Evolutionary conservation across 2,329 filamentous ascomycete genomes (phyloP), one percentile per base, ranked within the genome.

Genomic region (Xylariaceae sp.): DNA sequence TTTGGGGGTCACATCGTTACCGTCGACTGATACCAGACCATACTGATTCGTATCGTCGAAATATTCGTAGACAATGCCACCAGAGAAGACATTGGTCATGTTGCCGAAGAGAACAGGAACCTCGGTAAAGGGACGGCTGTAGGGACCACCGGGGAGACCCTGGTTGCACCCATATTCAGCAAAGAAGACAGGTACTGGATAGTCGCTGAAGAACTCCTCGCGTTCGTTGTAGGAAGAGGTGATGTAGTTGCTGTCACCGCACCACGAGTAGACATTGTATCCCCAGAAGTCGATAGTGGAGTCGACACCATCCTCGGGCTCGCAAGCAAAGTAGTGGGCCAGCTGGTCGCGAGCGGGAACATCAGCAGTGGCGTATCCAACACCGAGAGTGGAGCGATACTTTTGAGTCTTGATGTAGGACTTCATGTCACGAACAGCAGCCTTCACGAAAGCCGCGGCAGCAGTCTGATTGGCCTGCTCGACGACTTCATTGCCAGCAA

Each of bases 241-340:
- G 27, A 75, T 63, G 73, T 86, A 93, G 60, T 75, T 81, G 63
- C 88, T 95, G 58, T 91, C 68, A 57, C 92, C 93, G 67, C 93
- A 98, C 93, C 93, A 98, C 42, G 91, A 95, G 79, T 98, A 98
- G 73, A 97, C 95, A 78, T 98, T 98, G 85, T 97, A 97, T 48
- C 93, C 93, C 88, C 91, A 98, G 77, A 94, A 97, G 71, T 98
- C 93, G 55, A 97, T 95, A 50, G 86, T 68, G 10, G 62, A 59
- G 8, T 52, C 45, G 12, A 35, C 62, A 71, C 69, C 52, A 7
- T 74, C 71, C 25, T 74, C 64, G 50, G 80, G 68, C 49, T 91
- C 88, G 65, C 93, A 98, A 77, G 95, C 91, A 74, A 98, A 96
- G 79, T 95, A 98, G 65, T 89, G 74, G 57, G 89, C 88, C 63